phyloP scores from a whole-genome alignment of 768 basidiomycete genomes.

The Tulasnella sp. region DNA sequence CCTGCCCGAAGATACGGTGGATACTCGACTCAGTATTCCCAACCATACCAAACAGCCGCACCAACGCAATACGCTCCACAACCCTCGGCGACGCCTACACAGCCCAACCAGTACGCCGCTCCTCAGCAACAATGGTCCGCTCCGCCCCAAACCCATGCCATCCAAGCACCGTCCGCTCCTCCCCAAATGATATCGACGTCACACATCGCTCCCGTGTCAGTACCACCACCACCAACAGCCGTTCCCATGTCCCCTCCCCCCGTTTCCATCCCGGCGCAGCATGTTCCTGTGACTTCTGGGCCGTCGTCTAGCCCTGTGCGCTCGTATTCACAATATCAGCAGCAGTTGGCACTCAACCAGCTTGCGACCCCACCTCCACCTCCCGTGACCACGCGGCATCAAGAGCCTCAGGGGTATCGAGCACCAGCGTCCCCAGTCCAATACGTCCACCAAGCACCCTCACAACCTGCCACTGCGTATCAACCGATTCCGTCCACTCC shows the following conservation, averaged over 20 bases:
- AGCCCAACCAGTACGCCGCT: conserved; percentile 4
- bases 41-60: conserved; percentile 33
- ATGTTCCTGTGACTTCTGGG: neutral
- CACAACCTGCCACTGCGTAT: neutral
- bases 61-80: conserved; percentile 6
- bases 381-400: neutral
- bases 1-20: conserved; percentile 59
- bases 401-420: conserved; percentile 24
- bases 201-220: neutral
- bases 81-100: neutral
- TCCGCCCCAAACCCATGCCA: conserved; percentile 20
- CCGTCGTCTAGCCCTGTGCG: neutral
- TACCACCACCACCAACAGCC: conserved; percentile 18
- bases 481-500: neutral
- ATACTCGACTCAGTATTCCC: conserved; percentile 37
- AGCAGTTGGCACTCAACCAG: conserved; percentile 16
- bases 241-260: conserved; percentile 24
- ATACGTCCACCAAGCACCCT: conserved; percentile 28
- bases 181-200: conserved; percentile 3
- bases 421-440: conserved; percentile 33
- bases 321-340: conserved; percentile 10
- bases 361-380: conserved; percentile 31
- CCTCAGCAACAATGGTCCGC: conserved; percentile 26
- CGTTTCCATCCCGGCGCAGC: conserved; percentile 2
- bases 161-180: conserved; percentile 1